A percentile compares a stretch with the other conserved stretches of the same genome.
Evolutionary conservation across 75 land plant species (phyloP).

Genomic region (Selaginella moellendorffii): DNA sequence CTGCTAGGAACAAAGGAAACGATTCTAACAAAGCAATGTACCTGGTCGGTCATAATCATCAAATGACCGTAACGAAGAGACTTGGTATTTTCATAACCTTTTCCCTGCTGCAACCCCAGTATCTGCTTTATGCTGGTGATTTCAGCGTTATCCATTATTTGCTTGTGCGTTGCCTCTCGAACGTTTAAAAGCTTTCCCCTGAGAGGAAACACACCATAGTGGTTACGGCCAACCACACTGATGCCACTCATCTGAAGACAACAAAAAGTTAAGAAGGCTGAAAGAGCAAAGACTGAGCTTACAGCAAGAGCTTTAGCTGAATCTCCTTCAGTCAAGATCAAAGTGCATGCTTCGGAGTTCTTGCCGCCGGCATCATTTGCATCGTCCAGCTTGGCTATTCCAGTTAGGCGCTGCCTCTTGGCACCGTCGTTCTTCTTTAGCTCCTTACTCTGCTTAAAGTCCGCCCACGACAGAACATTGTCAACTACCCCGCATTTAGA

Average conservation of each 20-base stretch:
- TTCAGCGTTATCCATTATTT: conserved; percentile 10
- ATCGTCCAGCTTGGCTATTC: conserved; percentile 7
- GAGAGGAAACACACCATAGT: conserved; percentile 4
- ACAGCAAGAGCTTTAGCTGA: conserved; percentile 8
- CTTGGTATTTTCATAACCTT: conserved; percentile 56
- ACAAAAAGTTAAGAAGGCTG: too few relatives aligned
- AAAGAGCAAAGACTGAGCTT: neutral
- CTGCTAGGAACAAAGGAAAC: neutral
- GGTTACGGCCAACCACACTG: conserved; percentile 5
- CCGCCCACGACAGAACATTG: conserved; percentile 7
- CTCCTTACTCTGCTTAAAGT: conserved; percentile 9
- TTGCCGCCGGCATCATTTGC: conserved; percentile 10
- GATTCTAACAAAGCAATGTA: conserved; percentile 7
- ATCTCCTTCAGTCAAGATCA: conserved; percentile 4
- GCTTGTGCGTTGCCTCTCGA: neutral
- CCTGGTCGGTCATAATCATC: conserved; percentile 99
- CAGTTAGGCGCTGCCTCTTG: conserved; percentile 3
- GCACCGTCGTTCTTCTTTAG: conserved; percentile 9
- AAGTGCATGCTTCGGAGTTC: conserved; percentile 3
- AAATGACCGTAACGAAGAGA: conserved; percentile 87
- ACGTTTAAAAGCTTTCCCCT: conserved; percentile 9
- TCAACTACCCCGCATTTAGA: conserved; percentile 5
- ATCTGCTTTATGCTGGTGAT: conserved; percentile 53
- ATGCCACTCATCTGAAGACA: conserved; percentile 5
- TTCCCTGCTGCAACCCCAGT: conserved; percentile 85